Percentiles rank a stretch among this genome's conserved stretches.
Conservation (phyloP, 441 rosid genomes). For the Omphalea diandra region DNA sequence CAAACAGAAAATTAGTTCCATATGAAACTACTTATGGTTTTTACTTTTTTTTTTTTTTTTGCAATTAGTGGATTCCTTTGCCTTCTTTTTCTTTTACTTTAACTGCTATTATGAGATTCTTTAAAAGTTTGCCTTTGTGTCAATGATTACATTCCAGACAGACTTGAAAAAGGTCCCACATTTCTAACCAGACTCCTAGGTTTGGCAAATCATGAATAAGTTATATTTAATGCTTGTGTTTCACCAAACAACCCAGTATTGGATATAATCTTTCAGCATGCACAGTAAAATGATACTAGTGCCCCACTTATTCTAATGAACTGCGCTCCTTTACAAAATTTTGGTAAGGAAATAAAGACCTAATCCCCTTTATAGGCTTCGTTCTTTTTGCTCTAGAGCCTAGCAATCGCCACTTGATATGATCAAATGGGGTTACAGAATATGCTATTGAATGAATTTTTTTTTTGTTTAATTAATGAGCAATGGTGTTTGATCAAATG, state of each 20-base stretch:
- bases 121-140: neutral
- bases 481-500: neutral
- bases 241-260: conserved; percentile 3
- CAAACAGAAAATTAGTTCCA: too few relatives aligned
- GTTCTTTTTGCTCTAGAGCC: neutral
- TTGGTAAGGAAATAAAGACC: neutral
- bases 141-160: conserved; percentile 11
- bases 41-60: neutral
- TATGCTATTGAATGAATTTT: neutral
- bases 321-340: neutral
- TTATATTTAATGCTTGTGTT: neutral
- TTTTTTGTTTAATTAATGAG: neutral
- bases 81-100: neutral
- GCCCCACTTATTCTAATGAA: neutral
- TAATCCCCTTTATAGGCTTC: neutral
- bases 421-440: neutral
- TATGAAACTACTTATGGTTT: neutral
- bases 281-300: too few relatives aligned
- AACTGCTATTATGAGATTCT: conserved; percentile 24
- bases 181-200: neutral
- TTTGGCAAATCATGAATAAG: neutral
- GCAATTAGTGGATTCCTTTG: conserved; percentile 11
- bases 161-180: neutral
- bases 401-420: neutral
- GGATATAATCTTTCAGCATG: neutral